phyloP scores from a whole-genome alignment of 164 flowering plant genomes.

The Aristolochia fimbriata region DNA sequence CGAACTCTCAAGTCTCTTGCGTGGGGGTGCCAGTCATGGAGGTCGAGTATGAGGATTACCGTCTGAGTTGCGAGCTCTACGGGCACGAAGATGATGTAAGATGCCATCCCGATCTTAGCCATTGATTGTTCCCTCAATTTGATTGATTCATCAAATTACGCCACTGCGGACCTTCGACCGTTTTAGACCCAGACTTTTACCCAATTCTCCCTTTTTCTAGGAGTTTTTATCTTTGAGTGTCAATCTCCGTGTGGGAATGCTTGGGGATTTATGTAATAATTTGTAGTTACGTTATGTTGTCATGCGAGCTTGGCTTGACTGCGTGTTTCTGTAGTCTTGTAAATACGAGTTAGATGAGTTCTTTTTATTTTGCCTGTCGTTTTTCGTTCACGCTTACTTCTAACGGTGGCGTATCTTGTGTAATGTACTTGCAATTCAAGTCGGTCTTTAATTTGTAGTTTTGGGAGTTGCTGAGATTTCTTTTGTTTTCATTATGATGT shows the following conservation, averaged over 20 bases:
- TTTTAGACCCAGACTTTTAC: background rate
- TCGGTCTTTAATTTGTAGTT: background rate
- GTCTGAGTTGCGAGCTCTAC: slow-evolving; percentile 43
- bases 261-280: too few species aligned
- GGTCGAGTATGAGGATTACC: slow-evolving; percentile 34
- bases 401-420: too few species aligned
- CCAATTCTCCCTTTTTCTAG: background rate
- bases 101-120: slow-evolving; percentile 1
- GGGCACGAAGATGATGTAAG: slow-evolving; percentile 71
- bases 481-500: background rate
- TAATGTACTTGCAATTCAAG: too few species aligned
- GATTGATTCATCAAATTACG: background rate
- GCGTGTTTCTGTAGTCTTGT: too few species aligned
- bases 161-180: background rate
- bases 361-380: too few species aligned
- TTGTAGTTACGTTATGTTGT: too few species aligned
- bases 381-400: too few species aligned
- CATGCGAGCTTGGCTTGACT: background rate
- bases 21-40: slow-evolving; percentile 26
- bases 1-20: background rate
- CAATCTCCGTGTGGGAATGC: background rate
- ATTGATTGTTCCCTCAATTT: background rate
- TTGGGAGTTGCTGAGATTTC: background rate
- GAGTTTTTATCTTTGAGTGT: background rate
- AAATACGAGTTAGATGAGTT: too few species aligned